Evolutionary conservation across 352 stramenopile genomes (phyloP).

Genomic region (Phytophthora capsici): DNA sequence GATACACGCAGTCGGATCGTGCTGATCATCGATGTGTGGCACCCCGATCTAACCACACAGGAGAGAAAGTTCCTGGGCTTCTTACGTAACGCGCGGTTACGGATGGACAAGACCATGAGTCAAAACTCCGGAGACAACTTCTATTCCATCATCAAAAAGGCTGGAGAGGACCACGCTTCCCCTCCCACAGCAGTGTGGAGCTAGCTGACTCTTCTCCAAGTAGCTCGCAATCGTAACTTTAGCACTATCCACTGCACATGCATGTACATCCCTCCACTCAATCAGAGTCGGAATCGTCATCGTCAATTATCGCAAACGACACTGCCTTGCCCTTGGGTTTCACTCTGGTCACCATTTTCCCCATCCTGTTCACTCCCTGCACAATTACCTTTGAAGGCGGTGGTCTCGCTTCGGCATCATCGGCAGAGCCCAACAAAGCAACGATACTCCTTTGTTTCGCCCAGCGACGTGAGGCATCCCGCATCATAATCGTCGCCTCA

Average conservation of each 20-base stretch:
- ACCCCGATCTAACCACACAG: constrained; percentile 89
- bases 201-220: constrained; percentile 42
- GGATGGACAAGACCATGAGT: constrained; percentile 59
- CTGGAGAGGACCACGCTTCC: constrained; percentile 44
- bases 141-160: constrained; percentile 73
- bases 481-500: constrained; percentile 19
- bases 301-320: constrained; percentile 30
- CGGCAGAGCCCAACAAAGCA: constrained; percentile 14
- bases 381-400: constrained; percentile 2
- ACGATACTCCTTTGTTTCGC: constrained; percentile 19
- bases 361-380: constrained; percentile 3
- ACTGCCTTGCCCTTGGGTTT: constrained; percentile 22
- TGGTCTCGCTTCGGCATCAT: constrained; percentile 26
- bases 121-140: constrained; percentile 62
- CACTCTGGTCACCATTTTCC: constrained; percentile 1
- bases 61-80: constrained; percentile 93
- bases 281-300: constrained; percentile 41
- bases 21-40: constrained; percentile 96
- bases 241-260: constrained; percentile 24
- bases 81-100: constrained; percentile 71
- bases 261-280: constrained; percentile 2
- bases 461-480: constrained; percentile 15
- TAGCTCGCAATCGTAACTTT: not conserved
- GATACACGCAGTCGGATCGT: constrained; percentile 86
- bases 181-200: constrained; percentile 56